Base-by-base conservation (phyloP, 768 basidiomycete species). In the Pleurotus citrinopileatus region DNA sequence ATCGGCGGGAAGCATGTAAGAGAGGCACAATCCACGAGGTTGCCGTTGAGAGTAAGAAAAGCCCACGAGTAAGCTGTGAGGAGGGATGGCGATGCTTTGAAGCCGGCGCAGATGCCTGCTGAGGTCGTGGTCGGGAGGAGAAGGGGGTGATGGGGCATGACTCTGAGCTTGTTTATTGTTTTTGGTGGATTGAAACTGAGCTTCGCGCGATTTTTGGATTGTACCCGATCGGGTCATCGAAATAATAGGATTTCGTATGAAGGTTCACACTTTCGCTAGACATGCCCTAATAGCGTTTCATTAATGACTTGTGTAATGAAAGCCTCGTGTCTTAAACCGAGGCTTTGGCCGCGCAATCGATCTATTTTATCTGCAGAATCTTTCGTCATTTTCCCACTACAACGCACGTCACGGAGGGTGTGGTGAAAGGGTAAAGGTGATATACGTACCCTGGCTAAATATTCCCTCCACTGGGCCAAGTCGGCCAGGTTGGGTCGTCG, bases 1-100 rank as follows among this genome's bases (percentile, higher is more conserved):
- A 65, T 67, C 34, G 76, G 77, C 71, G 72, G 72, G 71, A 68
- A 66, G 73, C 78, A 78, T 80, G 78, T 74, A 77, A 23, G 65
- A 65, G 63, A 65, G 61, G 65, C 79, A 81, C 42, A 32, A 17
- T 37, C 47, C 53, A 51, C 55, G 54, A 47, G 43, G 64, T 71
- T 68, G 67, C 69, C 68, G 72, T 70, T 67, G 52, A 58, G 61
- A 64, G 67, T 61, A 60, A 60, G 64, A 66, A 71, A 71, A 64
- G 59, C 57, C n/a, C 55, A 55, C 56, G 56, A 52, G 56, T 52
- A 46, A 45, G 56, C 50, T 60, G 55, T 57, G 67, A 65, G n/a
- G n/a, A n/a, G 72, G 66, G 70, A 72, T 12, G 38, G 38, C 6
- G n/a, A 19, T 40, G 38, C 38, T 6, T 10, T 44, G 20, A 67